phyloP scores from a whole-genome alignment of 2,329 filamentous ascomycete genomes.

The Penicillium decumbens region DNA sequence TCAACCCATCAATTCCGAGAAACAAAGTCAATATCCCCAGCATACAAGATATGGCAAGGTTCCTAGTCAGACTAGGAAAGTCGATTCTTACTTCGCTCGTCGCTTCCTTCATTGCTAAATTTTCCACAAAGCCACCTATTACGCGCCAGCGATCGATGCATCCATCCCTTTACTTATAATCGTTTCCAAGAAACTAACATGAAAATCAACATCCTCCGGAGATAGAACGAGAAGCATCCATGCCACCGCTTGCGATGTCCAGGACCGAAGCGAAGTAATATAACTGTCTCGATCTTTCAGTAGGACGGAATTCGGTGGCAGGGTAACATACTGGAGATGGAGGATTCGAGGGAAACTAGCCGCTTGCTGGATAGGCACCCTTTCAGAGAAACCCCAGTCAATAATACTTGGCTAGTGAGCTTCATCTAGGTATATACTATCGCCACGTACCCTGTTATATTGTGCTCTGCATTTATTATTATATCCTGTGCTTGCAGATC shows the following conservation, averaged over 20 bases:
- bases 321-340: not conserved
- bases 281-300: not conserved
- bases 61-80: too few relatives aligned
- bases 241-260: not conserved
- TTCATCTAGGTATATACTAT: not conserved
- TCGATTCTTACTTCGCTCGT: too few relatives aligned
- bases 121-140: not conserved
- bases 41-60: too few relatives aligned
- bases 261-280: not conserved
- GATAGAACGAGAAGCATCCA: not conserved
- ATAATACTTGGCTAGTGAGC: conserved; percentile 6
- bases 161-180: conserved; percentile 1
- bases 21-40: too few relatives aligned
- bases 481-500: conserved; percentile 1
- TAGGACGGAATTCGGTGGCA: too few relatives aligned
- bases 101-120: not conserved
- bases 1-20: too few relatives aligned
- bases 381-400: conserved; percentile 6
- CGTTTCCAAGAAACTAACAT: not conserved
- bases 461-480: conserved; percentile 3
- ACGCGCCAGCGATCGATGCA: not conserved
- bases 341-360: conserved; percentile 4
- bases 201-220: not conserved
- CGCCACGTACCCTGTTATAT: conserved; percentile 5
- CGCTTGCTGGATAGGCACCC: conserved; percentile 2